Base-by-base conservation (phyloP, 208 protist species). In the Novymonas esmeraldas region DNA sequence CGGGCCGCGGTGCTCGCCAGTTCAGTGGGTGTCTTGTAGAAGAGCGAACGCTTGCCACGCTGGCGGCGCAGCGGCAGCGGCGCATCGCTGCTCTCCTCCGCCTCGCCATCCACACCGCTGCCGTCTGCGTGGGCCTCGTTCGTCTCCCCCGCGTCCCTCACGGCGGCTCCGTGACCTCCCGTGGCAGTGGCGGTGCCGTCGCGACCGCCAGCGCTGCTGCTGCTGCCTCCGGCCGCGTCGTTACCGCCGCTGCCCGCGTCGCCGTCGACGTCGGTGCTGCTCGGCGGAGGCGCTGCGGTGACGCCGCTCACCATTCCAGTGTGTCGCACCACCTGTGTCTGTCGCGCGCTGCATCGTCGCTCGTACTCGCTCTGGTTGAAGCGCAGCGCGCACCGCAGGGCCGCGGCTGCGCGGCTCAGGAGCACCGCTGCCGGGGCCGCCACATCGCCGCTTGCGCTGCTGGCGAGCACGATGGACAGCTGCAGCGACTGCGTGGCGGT, bases 1-100 rank as follows among this genome's bases (percentile, higher is more conserved):
- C 57, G 24, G 29, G 57, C 5, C 14, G 57, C 6, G 38, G 36
- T 34, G 22, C 41, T 7, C n/a, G n/a, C n/a, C n/a, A n/a, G n/a
- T n/a, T n/a, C n/a, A n/a, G n/a, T n/a, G n/a, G n/a, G 36, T 5
- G 51, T 28, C 31, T 84, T 60, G 61, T 80, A 79, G 54, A 80
- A 79, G 60, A 84, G 68, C 3, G 73, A 84, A 45, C 72, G 78
- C 59, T 78, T 79, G 29, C 78, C 78, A 26, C 78, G 78, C 6
- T 67, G 38, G 24, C 78, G 78, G 38, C 61, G 51, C 42, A 62
- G 62, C 48, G 71, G 76, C 0, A 58, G 62, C 16, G 39, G 54
- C 3, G 54, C 49, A 29, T 48, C 64, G 39, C n/a, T 41, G n/a
- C 3, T n/a, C 2, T 22, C 34, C 0, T 39, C 61, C 5, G 28